Evolutionary conservation across 306 rosid genomes (phyloP), one percentile per base, ranked within the genome.

Genomic region (Sesbania bispinosa): DNA sequence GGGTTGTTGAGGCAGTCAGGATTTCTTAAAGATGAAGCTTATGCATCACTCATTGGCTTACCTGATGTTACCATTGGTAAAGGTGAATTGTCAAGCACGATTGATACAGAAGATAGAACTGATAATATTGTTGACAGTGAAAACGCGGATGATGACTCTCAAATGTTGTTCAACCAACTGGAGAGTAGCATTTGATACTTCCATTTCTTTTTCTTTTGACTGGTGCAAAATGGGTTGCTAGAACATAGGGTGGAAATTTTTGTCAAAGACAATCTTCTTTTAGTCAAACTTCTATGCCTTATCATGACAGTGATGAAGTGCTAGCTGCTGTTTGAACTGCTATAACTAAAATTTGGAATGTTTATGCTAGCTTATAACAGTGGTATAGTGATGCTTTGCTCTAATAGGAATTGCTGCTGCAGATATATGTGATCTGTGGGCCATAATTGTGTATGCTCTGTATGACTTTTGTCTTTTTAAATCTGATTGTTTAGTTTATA

Each of bases 1-100:
- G 93, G 58, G 68, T 62, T 89, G 71, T 62, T 94, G 86, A 86
- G 67, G 82, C 79, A 80, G 50, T 81, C 96, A 2, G 84, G 79
- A 57, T 38, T 45, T 73, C 82, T 81, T 38, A 60, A 84, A 39
- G 54, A 76, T 65, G 32, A 77, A 82, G 60, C 29, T 27, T 91
- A 85, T 82, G 91, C 88, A 47, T 82, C 90, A 42, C 63, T 80
- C 36, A 55, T 88, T 10, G 91, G 90, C 50, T 76, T 86, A 55
- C 48, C 88, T 14, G 69, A 48, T 18, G 82, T 69, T 66, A 64
- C 78, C 14, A 16, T 23, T 24, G 35, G 62, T 14, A 26, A 69
- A 9, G 67, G 74, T 45, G 86, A 42, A 69, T 59, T 68, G 30
- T 39, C 73, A 16, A 69, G 42, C 33, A 62, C 33, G 64, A 45